Evolutionary conservation across 441 rosid species (phyloP), one percentile per base, ranked within the genome.

Genomic region (Biscutella laevigata): DNA sequence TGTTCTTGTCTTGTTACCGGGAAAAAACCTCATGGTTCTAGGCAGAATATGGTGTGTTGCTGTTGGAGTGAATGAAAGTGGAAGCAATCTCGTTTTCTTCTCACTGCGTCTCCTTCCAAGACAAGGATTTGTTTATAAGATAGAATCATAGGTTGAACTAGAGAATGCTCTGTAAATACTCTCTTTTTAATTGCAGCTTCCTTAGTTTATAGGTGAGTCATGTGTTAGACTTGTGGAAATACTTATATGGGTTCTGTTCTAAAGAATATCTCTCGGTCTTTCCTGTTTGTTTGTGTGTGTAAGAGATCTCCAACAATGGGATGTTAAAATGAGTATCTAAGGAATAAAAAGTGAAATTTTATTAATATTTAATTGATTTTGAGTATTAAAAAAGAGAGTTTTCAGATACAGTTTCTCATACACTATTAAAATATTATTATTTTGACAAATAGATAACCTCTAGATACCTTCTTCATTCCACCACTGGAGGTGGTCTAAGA

Each of bases 101-200:
- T 34, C 56, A 36, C 10, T 39, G 20, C 21, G 17, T 37, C 5
- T 39, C 61, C 42, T 4, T 48, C 3, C 45, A 57, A 56, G 57
- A 48, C n/a, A 57, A 41, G 7, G 41, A 28, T 7, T 7, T 64
- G 69, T 56, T 40, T 28, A 65, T 65, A 64, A 49, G 52, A 42
- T 65, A 50, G 64, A 43, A 51, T 43, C n/a, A 29, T 10, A 50
- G 46, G 53, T 49, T 57, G 47, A 25, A 16, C 56, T 16, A 2
- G 52, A 25, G 30, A 8, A 50, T 27, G 34, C 64, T 43, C 26
- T 65, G 70, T 65, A 65, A 65, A 57, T 57, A 57, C 43, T 7
- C n/a, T 27, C 29, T n/a, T n/a, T 26, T 40, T 40, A 27, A 26
- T 41, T 40, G 39, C 52, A 56, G 7, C 47, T 30, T 16, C 20